These are phyloP conservation scores for Nicotiana tabacum DNA, from an alignment of 257 asterid genomes.

Conservation along the genomic window DNA sequence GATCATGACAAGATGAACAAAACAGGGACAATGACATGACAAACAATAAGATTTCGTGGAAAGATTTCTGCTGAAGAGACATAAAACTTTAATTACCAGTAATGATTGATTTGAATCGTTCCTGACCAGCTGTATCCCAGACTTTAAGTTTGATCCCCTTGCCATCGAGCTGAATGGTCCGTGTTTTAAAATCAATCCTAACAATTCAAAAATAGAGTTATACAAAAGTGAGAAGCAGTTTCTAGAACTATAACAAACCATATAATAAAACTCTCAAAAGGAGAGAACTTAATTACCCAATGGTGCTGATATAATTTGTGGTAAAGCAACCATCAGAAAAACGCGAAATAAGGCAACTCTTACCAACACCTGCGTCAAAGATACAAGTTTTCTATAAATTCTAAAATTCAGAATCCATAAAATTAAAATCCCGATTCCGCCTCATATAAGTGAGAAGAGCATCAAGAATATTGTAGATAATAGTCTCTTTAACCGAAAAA, in stretches of 20 bases:
- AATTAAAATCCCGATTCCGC: too few relatives aligned
- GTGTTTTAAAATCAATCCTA: background rate
- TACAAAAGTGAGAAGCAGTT: background rate
- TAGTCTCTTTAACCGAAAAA: too few relatives aligned
- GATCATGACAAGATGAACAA: background rate
- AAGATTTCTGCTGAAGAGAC: background rate
- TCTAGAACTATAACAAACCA: background rate
- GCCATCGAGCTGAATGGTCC: background rate
- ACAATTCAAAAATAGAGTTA: background rate
- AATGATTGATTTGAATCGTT: conserved; percentile 20
- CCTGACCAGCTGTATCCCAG: conserved; percentile 26
- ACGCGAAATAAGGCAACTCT: conserved; percentile 8
- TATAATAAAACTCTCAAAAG: background rate
- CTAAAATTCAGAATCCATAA: too few relatives aligned
- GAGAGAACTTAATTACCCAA: background rate
- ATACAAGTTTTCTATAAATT: background rate
- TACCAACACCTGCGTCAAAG: background rate
- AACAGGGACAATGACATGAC: background rate
- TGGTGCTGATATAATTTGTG: conserved; percentile 1
- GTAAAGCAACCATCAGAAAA: conserved; percentile 5
- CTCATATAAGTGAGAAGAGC: too few relatives aligned
- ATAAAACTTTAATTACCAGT: conserved; percentile 4
- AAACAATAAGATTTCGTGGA: background rate
- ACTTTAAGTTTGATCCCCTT: conserved; percentile 20
- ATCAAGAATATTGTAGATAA: too few relatives aligned